Evolutionary conservation across 306 rosid species (phyloP), one percentile per base, ranked within the genome.

Genomic region (Ormosia emarginata): DNA sequence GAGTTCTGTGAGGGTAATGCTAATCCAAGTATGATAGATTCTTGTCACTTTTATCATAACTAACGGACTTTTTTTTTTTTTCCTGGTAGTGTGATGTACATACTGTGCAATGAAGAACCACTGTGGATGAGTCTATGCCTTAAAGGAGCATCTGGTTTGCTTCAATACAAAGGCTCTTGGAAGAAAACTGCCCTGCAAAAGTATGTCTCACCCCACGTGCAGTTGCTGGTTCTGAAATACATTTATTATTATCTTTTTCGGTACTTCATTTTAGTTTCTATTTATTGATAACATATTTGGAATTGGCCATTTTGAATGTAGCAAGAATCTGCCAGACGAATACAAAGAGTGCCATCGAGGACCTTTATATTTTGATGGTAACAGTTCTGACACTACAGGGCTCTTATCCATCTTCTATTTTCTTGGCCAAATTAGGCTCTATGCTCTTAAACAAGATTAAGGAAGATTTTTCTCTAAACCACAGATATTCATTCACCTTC

Each of bases 121-220:
- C 86, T 95, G 13, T 95, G 99, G 99, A 85, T 93, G 98, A 90
- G 33, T 87, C 81, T 89, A 50, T 93, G 96, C 90, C 88, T 95
- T 56, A 84, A 77, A 67, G 82, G 81, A 64, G 64, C 81, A 32
- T 86, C 91, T 68, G 98, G 94, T 67, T 90, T 89, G 17, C 84
- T 95, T 66, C 87, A 93, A 82, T 93, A 89, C 82, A 85, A 85
- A 86, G 90, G 93, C 85, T 90, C 98, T 40, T 95, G 99, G 99
- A 95, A 95, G 88, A 93, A 88, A 87, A 92, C 98, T 33, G 85
- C 91, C 34, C 85, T 92, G 84, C 78, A 82, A 84, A 80, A 86
- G 98, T 95, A 92, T 71, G 93, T 74, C 46, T 85, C 57, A 6
- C 24, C 17, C 15, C 46, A 18, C 7, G 12, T 64, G 37, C 66